Percentiles rank a stretch among this genome's conserved stretches.
These are phyloP conservation scores for Parachaetomium inaequale DNA, from an alignment of 495 filamentous ascomycete genomes.

Conservation along the genomic window DNA sequence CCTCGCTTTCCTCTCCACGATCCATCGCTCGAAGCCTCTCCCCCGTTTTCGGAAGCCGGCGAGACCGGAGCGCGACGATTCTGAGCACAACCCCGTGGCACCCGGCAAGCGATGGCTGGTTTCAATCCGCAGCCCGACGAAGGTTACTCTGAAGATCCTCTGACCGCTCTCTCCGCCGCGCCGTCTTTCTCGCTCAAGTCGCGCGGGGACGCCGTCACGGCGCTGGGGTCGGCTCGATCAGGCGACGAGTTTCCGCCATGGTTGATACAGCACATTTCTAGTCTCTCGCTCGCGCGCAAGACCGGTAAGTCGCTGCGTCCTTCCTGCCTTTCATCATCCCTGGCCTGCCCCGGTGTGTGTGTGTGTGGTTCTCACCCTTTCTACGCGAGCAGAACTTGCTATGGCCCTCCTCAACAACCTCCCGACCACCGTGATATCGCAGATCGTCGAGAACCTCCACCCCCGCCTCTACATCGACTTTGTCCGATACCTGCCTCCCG, in stretches of 20 bases:
- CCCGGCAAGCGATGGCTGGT: constrained; percentile 21
- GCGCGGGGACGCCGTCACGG: constrained; percentile 24
- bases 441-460: constrained; percentile 70
- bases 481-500: constrained; percentile 74
- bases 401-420: constrained; percentile 68
- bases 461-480: constrained; percentile 90
- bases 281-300: constrained; percentile 44
- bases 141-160: constrained; percentile 57
- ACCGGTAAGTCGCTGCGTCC: constrained; percentile 39
- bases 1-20: not conserved
- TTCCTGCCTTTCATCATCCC: not conserved
- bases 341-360: constrained; percentile 1
- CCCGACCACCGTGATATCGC: constrained; percentile 67
- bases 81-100: constrained; percentile 5
- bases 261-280: constrained; percentile 45
- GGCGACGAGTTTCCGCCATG: constrained; percentile 38
- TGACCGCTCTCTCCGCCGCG: constrained; percentile 40
- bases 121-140: constrained; percentile 49
- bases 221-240: constrained; percentile 26
- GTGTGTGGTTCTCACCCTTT: constrained; percentile 6
- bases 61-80: not conserved
- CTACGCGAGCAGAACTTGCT: constrained; percentile 46
- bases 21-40: not conserved
- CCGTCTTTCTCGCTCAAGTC: constrained; percentile 24
- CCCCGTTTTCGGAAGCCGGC: not conserved